These are phyloP conservation scores for Astrephomene gubernaculifera DNA, from an alignment of 139 green algal genomes.

Conservation along the genomic window DNA sequence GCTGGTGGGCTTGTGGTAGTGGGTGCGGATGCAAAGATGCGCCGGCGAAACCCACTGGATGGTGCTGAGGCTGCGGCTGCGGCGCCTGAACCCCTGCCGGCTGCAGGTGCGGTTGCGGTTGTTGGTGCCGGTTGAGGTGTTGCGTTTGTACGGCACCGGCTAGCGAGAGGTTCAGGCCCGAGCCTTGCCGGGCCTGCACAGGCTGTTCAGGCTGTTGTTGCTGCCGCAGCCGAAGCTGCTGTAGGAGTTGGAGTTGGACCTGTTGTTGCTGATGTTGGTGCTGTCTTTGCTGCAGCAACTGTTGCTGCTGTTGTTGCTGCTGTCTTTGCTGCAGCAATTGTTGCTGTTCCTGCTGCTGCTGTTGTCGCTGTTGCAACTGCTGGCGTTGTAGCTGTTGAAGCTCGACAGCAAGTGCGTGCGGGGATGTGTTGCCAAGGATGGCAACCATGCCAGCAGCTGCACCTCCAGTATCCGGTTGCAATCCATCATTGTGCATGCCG, in stretches of 20 bases:
- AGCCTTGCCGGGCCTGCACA: background rate
- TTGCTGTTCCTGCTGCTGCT: background rate
- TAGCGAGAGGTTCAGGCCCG: too few relatives aligned
- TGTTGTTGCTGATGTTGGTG: background rate
- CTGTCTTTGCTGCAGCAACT: background rate
- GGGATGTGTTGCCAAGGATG: too few relatives aligned
- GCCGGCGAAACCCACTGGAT: too few relatives aligned
- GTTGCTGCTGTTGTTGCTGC: background rate
- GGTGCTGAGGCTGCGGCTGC: background rate
- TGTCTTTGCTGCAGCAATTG: background rate
- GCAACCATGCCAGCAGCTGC: too few relatives aligned
- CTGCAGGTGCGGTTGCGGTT: background rate
- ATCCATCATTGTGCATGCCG: too few relatives aligned
- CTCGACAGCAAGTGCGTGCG: background rate
- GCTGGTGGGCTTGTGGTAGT: background rate
- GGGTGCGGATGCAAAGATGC: too few relatives aligned
- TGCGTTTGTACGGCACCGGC: too few relatives aligned
- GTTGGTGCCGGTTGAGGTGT: too few relatives aligned
- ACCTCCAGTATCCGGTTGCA: too few relatives aligned
- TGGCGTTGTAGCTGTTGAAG: slow-evolving; percentile 4
- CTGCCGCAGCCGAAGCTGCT: background rate
- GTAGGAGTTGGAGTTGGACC: background rate
- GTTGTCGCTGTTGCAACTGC: background rate
- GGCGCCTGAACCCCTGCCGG: background rate
- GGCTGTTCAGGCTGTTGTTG: background rate